Percentiles rank a stretch among this genome's conserved stretches.
phyloP scores from a whole-genome alignment of 2,329 filamentous ascomycete genomes.

The Penicillium paneum region DNA sequence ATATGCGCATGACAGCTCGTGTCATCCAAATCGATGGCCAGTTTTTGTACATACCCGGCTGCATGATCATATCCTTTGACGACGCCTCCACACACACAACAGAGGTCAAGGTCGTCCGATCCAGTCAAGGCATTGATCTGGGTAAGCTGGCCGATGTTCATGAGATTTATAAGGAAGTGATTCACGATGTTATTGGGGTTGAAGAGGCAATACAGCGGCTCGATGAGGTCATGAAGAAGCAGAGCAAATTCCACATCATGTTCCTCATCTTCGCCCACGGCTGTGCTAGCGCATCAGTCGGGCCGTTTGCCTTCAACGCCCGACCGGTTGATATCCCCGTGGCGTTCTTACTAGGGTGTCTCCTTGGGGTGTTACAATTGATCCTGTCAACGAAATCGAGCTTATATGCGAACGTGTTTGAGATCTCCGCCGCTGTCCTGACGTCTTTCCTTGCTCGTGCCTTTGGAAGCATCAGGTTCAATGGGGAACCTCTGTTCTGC shows the following conservation, averaged over 20 bases:
- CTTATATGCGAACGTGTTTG: constrained; percentile 62
- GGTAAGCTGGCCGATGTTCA: constrained; percentile 45
- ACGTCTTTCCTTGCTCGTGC: constrained; percentile 68
- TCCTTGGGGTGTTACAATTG: constrained; percentile 72
- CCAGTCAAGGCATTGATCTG: constrained; percentile 44
- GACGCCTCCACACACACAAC: constrained; percentile 46
- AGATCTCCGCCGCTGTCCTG: constrained; percentile 61
- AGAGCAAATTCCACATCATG: constrained; percentile 54
- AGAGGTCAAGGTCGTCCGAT: constrained; percentile 46
- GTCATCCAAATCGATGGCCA: constrained; percentile 85
- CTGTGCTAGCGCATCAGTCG: constrained; percentile 70
- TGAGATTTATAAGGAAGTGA: constrained; percentile 48
- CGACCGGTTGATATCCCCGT: constrained; percentile 75
- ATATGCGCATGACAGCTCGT: constrained; percentile 85
- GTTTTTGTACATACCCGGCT: constrained; percentile 84
- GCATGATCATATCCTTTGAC: constrained; percentile 91
- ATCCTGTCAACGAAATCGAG: constrained; percentile 71
- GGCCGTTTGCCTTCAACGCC: constrained; percentile 75
- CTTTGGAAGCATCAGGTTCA: constrained; percentile 59
- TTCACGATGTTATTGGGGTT: constrained; percentile 47
- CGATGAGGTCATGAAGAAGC: constrained; percentile 55
- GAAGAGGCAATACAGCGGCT: constrained; percentile 46
- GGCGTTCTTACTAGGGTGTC: constrained; percentile 69
- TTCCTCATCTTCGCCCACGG: constrained; percentile 67
- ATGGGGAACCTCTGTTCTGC: constrained; percentile 55